These are phyloP conservation scores for Aciculoconidium aculeatum DNA, from an alignment of 805 yeast species.

Conservation along the genomic window DNA sequence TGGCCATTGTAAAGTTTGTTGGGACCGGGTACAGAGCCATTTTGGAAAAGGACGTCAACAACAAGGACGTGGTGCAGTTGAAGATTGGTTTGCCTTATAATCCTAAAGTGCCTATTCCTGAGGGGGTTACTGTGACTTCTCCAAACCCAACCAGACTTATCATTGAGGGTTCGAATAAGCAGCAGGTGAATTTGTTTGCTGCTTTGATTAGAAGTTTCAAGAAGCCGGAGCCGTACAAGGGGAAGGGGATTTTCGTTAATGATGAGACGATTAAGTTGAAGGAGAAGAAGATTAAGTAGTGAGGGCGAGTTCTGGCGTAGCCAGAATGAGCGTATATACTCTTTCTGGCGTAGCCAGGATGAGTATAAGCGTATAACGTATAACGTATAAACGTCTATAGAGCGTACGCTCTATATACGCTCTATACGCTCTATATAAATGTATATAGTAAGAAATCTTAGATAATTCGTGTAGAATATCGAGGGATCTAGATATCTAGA, in stretches of 20 bases:
- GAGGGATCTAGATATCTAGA: too few relatives aligned
- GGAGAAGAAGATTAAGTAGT: slow-evolving; percentile 86
- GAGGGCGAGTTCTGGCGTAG: too few relatives aligned
- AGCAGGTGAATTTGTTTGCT: slow-evolving; percentile 81
- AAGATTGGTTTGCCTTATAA: slow-evolving; percentile 86
- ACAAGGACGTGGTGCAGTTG: slow-evolving; percentile 56
- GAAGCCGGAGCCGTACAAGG: slow-evolving; percentile 98
- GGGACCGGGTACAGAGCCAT: slow-evolving; percentile 97
- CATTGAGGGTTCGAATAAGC: slow-evolving; percentile 83
- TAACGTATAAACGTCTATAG: too few relatives aligned
- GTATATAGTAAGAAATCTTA: too few relatives aligned
- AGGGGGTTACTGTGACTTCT: slow-evolving; percentile 61
- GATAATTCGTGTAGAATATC: too few relatives aligned
- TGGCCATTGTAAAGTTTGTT: slow-evolving; percentile 78
- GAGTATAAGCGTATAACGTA: too few relatives aligned
- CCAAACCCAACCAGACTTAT: slow-evolving; percentile 85
- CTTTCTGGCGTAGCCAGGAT: too few relatives aligned
- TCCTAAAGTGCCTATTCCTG: slow-evolving; percentile 73
- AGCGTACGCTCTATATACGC: too few relatives aligned
- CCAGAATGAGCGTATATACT: too few relatives aligned
- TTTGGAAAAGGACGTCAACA: slow-evolving; percentile 49
- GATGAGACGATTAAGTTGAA: slow-evolving; percentile 87
- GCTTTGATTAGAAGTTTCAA: slow-evolving; percentile 79
- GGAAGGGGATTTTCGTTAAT: slow-evolving; percentile 92
- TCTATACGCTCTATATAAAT: slow-evolving; percentile 20